Percentiles rank a stretch among this genome's conserved stretches.
phyloP scores from a whole-genome alignment of 108 stramenopile species.

The Ochromonas danica region DNA sequence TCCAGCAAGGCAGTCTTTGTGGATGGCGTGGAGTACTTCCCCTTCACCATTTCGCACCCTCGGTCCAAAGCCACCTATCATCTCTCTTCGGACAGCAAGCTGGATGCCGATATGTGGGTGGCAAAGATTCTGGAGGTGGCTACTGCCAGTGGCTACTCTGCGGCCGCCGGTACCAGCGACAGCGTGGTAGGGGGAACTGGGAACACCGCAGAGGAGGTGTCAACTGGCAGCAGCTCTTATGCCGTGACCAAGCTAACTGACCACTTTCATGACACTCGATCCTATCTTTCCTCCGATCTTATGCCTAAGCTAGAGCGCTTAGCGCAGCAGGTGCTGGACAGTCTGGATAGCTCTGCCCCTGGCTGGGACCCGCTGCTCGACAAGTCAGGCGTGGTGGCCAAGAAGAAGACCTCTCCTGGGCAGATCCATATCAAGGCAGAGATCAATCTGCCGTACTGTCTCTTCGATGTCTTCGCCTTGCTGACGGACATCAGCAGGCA shows the following conservation, averaged over 20 bases:
- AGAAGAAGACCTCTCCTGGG: background rate
- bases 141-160: no score
- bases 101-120: conserved; percentile 16
- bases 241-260: background rate
- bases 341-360: background rate
- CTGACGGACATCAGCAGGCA: background rate
- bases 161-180: background rate
- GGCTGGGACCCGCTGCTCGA: background rate
- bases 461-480: background rate
- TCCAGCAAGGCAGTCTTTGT: background rate
- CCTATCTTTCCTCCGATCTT: background rate
- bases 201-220: background rate
- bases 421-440: background rate
- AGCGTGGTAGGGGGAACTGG: no score
- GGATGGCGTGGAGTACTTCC: conserved; percentile 6
- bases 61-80: background rate
- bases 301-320: background rate
- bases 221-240: background rate
- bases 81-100: background rate
- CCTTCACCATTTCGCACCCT: conserved; percentile 21
- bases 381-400: conserved; percentile 6
- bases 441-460: background rate
- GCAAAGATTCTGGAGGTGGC: conserved; percentile 13
- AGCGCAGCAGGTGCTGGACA: background rate
- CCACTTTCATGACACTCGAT: background rate